phyloP scores from a whole-genome alignment of 495 filamentous ascomycete species.

The Daldinia loculata region DNA sequence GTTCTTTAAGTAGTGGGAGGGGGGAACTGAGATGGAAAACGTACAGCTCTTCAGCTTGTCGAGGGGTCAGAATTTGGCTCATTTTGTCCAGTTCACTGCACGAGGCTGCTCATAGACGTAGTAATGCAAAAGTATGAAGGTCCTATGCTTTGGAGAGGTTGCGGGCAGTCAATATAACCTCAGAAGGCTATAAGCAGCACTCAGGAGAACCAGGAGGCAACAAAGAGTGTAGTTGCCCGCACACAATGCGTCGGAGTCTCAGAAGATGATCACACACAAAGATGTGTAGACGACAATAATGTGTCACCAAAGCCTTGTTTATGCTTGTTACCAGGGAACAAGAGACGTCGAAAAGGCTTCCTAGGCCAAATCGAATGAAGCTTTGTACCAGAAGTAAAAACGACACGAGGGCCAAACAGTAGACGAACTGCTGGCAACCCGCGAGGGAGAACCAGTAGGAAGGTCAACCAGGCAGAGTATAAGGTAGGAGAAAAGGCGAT shows the following conservation, averaged over 20 bases:
- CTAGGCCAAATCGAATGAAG: neutral
- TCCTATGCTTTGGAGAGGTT: neutral
- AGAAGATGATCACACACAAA: conserved; percentile 15
- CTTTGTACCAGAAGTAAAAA: neutral
- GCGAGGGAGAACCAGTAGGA: neutral
- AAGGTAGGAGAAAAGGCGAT: neutral
- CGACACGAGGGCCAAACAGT: neutral
- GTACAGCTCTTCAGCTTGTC: conserved; percentile 91
- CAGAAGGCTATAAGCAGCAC: neutral
- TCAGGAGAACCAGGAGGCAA: neutral
- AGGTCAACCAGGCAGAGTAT: neutral
- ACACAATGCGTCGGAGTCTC: conserved; percentile 12
- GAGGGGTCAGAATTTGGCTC: conserved; percentile 77
- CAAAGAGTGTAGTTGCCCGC: conserved; percentile 10
- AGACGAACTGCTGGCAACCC: neutral
- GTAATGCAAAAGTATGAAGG: neutral
- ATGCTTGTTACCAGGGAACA: too few species aligned
- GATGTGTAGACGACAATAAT: neutral
- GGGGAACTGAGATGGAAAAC: conserved; percentile 38
- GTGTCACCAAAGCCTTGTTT: neutral
- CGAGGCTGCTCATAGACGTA: conserved; percentile 25
- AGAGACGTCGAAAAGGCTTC: neutral
- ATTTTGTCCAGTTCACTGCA: conserved; percentile 56
- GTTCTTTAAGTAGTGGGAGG: neutral
- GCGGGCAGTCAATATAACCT: conserved; percentile 3